Evolutionary conservation across 148 eudicot genomes (phyloP), one percentile per base, ranked within the genome.

Genomic region (Vaccinium vitisidaea): DNA sequence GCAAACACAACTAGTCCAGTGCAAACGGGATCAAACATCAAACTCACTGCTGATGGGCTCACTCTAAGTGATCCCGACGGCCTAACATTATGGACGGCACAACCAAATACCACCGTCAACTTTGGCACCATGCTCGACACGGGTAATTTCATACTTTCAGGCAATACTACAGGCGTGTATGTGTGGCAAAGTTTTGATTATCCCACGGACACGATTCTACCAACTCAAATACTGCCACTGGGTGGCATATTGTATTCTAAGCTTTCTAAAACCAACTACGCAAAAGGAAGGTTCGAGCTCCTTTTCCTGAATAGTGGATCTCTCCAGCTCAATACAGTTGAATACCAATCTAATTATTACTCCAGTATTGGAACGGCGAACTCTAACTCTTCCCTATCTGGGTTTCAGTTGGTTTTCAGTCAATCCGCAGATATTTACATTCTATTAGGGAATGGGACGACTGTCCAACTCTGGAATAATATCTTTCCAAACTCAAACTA

Each of bases 321-420:
- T 49, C 79, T 75, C 12, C 53, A 43, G 49, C 79, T 75, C 30
- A 43, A 75, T 49, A 27, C 54, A 2, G 3, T 48, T 0, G 79
- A 46, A 43, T 2, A 19, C 13, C 15, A 19, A 43, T 46, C 21
- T 19, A 11, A 0, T 11, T 19, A 3, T 7, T 75, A 75, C 46
- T 75, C 16, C 55, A 75, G 0, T 9, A 75, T 55, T 19, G 25
- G 27, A 75, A 71, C 18, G 19, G 48, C 48, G 1, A 32, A 30
- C 16, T 10, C 14, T 8, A 49, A 75, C 23, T 43, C 54, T 75
- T 75, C 79, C 10, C 54, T 18, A 11, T 43, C 79, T 49, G 79
- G 79, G 79, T 21, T 43, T 75, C 79, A 75, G 12, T 27, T 75
- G 54, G 23, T 48, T 75, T 75, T 67, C 73, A 67, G 25, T 67